phyloP scores from a whole-genome alignment of 768 basidiomycete species.

The Tulasnella sp. region DNA sequence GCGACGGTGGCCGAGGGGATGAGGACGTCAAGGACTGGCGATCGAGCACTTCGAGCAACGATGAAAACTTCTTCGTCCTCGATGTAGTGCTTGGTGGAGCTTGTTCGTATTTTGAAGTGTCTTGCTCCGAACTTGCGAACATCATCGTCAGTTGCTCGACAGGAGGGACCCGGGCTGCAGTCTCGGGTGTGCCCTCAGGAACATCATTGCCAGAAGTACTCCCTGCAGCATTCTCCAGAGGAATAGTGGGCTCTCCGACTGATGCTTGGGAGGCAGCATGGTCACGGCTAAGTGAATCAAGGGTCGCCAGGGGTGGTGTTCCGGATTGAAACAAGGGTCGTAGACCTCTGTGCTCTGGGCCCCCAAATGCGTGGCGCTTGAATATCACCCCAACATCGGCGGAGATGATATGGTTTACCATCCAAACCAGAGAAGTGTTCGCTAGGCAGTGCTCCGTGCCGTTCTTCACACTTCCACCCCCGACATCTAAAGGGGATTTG shows the following conservation, averaged over 20 bases:
- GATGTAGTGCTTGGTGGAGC: background rate
- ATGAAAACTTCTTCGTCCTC: background rate
- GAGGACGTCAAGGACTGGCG: background rate
- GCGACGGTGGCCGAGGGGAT: background rate
- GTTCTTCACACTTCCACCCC: constrained; percentile 24
- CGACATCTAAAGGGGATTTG: constrained; percentile 22
- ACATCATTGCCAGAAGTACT: background rate
- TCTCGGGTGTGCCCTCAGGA: background rate
- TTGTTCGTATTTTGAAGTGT: background rate
- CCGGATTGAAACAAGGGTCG: background rate
- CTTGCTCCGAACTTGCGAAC: background rate
- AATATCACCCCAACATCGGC: constrained; percentile 58
- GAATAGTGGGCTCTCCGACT: background rate
- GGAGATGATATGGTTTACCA: constrained; percentile 31
- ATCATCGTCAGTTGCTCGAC: background rate
- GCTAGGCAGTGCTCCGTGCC: background rate
- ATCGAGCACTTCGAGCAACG: background rate
- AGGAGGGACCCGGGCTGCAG: background rate
- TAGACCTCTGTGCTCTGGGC: background rate
- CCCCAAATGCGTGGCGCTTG: constrained; percentile 16
- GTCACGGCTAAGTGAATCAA: background rate
- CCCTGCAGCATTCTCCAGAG: background rate
- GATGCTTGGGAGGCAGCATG: background rate
- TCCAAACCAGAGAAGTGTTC: constrained; percentile 28
- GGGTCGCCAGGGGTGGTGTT: background rate